Base-by-base conservation (phyloP, 352 stramenopile genomes). In the Phytopythium ostracodes region DNA sequence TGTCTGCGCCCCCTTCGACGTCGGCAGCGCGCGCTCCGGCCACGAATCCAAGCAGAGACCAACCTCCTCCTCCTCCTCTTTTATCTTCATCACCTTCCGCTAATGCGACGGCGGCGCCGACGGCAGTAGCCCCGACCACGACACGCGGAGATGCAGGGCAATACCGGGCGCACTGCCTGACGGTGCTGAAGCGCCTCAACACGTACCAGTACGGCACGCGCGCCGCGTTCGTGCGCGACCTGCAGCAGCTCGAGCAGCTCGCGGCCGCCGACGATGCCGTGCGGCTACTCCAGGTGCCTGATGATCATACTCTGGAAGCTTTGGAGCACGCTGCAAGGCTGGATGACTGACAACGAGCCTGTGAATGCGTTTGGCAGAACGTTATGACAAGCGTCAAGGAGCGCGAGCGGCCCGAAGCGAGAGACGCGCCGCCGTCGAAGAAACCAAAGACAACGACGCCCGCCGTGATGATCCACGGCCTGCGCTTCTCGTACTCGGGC, bases 201-300 rank as follows among this genome's bases (percentile, higher is more conserved):
- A 78, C 75, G 47, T 88, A 88, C 56, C 71, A 89, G 47, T 91
- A 88, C 65, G 72, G 65, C 38, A 76, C 79, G 25, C 58, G 64
- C n/a, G 71, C 70, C 24, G 76, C 79, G 9, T 89, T 89, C 60
- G 60, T 67, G 42, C 63, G 68, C 38, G 82, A 91, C 64, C 70
- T 89, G 51, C 62, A 75, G 49, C 70, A 81, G 59, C 51, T 89
- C 24, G 53, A 74, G 59, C 60, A 69, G 20, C 59, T 77, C 6
- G 58, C 73, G 1, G 57, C 65, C 27, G 52, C 62, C 0, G 31
- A 60, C 3, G 62, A 72, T 29, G 43, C 69, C 70, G 55, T 22
- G 56, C 43, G 29, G 18, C 17, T 62, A 1, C 10, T 62, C 20
- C 56, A 62, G 56, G 42, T 62, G 27, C 18, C 6, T 10, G 10